Evolutionary conservation across 2,329 filamentous ascomycete genomes (phyloP).

Genomic region (Scopulariopsis brevicaulis): DNA sequence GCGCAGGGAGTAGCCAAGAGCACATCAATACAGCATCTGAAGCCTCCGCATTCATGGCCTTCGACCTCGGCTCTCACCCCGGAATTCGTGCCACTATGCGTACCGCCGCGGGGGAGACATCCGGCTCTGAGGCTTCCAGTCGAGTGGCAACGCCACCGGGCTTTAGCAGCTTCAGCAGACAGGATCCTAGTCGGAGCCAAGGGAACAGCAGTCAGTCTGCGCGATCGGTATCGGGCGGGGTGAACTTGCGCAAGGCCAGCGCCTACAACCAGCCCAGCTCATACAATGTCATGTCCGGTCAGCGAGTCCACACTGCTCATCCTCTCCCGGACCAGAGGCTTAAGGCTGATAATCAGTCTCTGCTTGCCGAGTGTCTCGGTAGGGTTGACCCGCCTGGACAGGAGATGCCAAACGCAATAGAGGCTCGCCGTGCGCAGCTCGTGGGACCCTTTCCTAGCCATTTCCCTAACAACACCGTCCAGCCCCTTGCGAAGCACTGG

Average conservation of each 20-base stretch:
- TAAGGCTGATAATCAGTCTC: not conserved
- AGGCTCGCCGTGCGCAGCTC: not conserved
- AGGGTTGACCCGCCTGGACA: not conserved
- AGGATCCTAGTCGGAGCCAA: not conserved
- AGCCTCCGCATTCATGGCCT: not conserved
- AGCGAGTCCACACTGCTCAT: not conserved
- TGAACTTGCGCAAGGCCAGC: not conserved
- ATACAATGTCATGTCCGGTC: not conserved
- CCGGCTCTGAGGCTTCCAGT: not conserved
- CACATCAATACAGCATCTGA: not conserved
- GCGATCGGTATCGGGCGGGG: not conserved
- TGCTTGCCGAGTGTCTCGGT: not conserved
- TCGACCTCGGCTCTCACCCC: not conserved
- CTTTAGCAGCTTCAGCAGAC: not conserved
- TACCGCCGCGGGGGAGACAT: not conserved
- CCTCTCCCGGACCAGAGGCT: not conserved
- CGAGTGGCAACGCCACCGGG: not conserved
- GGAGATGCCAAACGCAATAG: not conserved
- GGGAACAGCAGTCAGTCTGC: not conserved
- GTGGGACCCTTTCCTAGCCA: not conserved
- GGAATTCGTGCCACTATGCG: not conserved
- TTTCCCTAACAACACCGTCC: not conserved
- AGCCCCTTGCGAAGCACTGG: not conserved
- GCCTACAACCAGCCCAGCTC: not conserved
- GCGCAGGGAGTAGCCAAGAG: not conserved